Conservation (phyloP, 2,329 filamentous ascomycete genomes). For the Neonectria ditissima region DNA sequence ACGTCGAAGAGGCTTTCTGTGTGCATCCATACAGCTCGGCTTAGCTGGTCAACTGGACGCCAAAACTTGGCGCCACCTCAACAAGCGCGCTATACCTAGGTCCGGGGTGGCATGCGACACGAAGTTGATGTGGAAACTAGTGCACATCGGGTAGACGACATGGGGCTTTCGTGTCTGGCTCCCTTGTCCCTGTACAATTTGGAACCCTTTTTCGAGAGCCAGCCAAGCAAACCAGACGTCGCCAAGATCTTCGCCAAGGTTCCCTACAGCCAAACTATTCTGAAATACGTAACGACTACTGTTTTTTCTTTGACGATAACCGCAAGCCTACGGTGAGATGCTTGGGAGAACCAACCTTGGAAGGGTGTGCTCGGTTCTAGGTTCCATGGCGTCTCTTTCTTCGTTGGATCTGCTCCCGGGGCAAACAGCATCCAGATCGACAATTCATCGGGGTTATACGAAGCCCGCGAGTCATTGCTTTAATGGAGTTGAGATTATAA, state of each 20-base stretch:
- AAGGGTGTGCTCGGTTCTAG: not conserved
- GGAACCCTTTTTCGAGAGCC: constrained; percentile 12
- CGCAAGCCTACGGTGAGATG: not conserved
- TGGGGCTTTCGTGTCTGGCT: constrained; percentile 4
- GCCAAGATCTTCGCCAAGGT: constrained; percentile 27
- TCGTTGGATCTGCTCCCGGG: not conserved
- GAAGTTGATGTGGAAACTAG: constrained; percentile 11
- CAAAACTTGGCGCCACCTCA: constrained; percentile 4
- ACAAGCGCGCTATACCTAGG: constrained; percentile 11
- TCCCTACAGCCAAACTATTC: constrained; percentile 5
- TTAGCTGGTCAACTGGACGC: constrained; percentile 1
- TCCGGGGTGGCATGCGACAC: constrained; percentile 19
- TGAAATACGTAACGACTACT: not conserved
- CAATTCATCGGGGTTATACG: constrained; percentile 5
- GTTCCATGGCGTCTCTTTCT: not conserved
- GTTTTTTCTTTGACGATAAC: not conserved
- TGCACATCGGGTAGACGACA: constrained; percentile 21
- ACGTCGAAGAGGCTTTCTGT: constrained; percentile 14
- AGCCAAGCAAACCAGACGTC: constrained; percentile 7
- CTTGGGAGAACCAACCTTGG: not conserved
- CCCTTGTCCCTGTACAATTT: constrained; percentile 12
- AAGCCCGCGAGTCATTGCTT: constrained; percentile 8
- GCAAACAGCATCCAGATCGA: not conserved
- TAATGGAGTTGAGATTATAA: constrained; percentile 3
- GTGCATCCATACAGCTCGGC: constrained; percentile 3